These are phyloP conservation scores for Aspergillus viridinutans DNA, from an alignment of 2,329 filamentous ascomycete species.

Conservation along the genomic window DNA sequence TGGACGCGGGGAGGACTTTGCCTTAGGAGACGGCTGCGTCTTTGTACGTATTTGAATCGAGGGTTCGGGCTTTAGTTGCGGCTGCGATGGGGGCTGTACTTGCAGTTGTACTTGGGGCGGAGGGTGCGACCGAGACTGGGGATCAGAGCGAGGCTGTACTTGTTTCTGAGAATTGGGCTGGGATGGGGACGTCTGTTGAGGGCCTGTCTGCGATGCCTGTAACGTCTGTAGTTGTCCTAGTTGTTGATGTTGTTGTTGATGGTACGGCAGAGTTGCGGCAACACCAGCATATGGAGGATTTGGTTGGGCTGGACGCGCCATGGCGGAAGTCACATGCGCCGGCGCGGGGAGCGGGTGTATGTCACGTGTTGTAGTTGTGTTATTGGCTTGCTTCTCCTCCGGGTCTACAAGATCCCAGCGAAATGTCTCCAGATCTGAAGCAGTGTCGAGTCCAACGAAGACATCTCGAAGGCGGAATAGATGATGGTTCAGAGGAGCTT, in stretches of 20 bases:
- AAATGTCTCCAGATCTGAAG: constrained; percentile 54
- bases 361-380: constrained; percentile 11
- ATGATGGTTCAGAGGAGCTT: constrained; percentile 57
- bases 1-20: neutral
- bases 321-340: neutral
- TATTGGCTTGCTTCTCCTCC: neutral
- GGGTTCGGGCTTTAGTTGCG: neutral
- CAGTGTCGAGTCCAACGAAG: constrained; percentile 41
- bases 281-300: neutral
- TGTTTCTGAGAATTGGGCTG: neutral
- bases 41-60: neutral
- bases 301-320: neutral
- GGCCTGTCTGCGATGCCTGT: neutral
- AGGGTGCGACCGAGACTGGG: neutral
- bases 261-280: neutral
- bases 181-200: neutral
- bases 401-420: constrained; percentile 58
- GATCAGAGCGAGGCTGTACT: neutral
- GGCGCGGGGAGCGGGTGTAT: neutral
- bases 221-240: neutral
- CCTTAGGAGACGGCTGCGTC: neutral
- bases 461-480: constrained; percentile 46
- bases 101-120: neutral
- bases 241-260: neutral
- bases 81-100: neutral